Percentiles rank a stretch among this genome's conserved stretches.
Evolutionary conservation across 805 yeast genomes (phyloP).

Genomic region (Saturnispora kantuleensis): DNA sequence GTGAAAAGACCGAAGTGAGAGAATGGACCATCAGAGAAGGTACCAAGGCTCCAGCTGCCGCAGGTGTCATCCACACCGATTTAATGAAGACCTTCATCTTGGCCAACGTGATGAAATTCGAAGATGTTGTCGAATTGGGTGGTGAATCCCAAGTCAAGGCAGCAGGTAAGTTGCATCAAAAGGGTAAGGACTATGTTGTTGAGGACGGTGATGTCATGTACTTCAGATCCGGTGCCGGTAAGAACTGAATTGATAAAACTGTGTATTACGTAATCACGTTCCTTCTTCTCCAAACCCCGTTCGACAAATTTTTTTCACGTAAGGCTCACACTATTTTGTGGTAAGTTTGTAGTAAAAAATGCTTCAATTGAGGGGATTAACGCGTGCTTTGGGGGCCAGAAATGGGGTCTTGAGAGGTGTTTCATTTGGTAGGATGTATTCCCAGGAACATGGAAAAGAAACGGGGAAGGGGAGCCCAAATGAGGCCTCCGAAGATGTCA

Average conservation of each 20-base stretch:
- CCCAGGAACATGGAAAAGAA: too few relatives aligned
- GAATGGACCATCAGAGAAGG: conserved; percentile 83
- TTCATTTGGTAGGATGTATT: neutral
- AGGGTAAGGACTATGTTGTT: conserved; percentile 70
- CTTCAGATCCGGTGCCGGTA: conserved; percentile 65
- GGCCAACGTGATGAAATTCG: conserved; percentile 64
- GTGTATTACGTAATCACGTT: neutral
- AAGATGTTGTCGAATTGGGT: conserved; percentile 46
- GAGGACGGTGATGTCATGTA: conserved; percentile 79
- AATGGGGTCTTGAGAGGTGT: neutral
- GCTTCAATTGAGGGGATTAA: neutral
- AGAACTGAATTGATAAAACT: conserved; percentile 21
- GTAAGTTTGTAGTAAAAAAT: neutral
- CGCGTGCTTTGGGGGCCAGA: neutral
- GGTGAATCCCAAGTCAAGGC: conserved; percentile 43
- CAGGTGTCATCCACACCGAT: conserved; percentile 84
- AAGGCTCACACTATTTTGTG: neutral
- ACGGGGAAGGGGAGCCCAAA: too few relatives aligned
- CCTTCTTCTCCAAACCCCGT: too few relatives aligned
- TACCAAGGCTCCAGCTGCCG: conserved; percentile 78
- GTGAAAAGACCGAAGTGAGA: conserved; percentile 63
- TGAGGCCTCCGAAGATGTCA: neutral
- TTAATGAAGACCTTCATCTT: conserved; percentile 69
- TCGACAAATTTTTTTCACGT: neutral
- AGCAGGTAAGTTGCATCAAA: conserved; percentile 49